Evolutionary conservation across 371 early-diverging fungal genomes (phyloP).

Genomic region (Capillidium rhysosporum): DNA sequence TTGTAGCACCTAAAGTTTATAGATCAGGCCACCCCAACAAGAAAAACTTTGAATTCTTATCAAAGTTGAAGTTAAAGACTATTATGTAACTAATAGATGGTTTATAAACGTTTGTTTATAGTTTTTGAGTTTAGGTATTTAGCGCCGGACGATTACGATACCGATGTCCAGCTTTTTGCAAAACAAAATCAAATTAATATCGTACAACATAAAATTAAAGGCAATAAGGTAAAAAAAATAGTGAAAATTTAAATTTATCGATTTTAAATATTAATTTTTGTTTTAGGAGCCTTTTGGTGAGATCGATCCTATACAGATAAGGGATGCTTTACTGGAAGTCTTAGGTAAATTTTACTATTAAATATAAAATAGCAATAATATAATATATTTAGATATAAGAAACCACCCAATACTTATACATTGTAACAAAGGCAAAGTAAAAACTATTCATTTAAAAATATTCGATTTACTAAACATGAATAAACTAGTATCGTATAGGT

Average conservation of each 20-base stretch:
- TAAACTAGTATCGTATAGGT: constrained; percentile 60
- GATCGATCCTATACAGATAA: constrained; percentile 59
- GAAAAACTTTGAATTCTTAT: constrained; percentile 57
- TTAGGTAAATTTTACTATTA: constrained; percentile 19
- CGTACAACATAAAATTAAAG: constrained; percentile 57
- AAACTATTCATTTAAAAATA: neutral
- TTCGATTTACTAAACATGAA: neutral
- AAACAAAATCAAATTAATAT: constrained; percentile 45
- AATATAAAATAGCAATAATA: neutral
- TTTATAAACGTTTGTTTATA: neutral
- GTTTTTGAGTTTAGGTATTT: constrained; percentile 25
- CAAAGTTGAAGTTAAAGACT: constrained; percentile 48
- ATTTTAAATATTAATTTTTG: neutral
- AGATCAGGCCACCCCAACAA: constrained; percentile 70
- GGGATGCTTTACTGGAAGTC: constrained; percentile 51
- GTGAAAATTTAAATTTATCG: neutral
- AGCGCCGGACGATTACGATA: constrained; percentile 58
- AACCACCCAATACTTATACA: constrained; percentile 77
- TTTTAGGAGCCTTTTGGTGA: constrained; percentile 80
- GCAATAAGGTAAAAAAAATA: constrained; percentile 45
- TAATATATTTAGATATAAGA: constrained; percentile 23
- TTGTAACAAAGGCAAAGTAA: constrained; percentile 83
- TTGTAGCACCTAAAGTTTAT: constrained; percentile 70
- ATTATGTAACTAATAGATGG: constrained; percentile 33
- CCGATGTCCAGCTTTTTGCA: constrained; percentile 57